Evolutionary conservation across 2,329 filamentous ascomycete genomes (phyloP), one percentile per base, ranked within the genome.

Genomic region (Samsoniella hepiali): DNA sequence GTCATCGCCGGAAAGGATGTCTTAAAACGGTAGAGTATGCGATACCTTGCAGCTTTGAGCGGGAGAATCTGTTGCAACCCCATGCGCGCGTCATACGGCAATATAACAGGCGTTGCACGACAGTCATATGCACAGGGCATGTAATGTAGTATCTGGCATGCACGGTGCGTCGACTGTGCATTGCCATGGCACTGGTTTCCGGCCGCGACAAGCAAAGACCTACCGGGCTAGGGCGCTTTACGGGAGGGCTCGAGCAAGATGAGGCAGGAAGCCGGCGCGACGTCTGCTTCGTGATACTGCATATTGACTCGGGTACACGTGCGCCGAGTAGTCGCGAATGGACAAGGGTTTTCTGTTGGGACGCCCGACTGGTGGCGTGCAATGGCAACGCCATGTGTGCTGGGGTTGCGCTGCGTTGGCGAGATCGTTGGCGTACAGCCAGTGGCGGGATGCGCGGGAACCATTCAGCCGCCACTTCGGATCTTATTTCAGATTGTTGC

Each of bases 21-120:
- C 62, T 60, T 15, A 34, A 63, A 63, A 56, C n/a, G 62, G 62
- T 13, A 63, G 62, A 60, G 31, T 32, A 55, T 60, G 62, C 62
- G 62, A 63, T 54, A 15, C 17, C 44, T 34, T 50, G 42, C 27
- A 57, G 17, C 45, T 38, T 32, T 58, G 40, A 45, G 6, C 45
- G 27, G 17, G 44, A 51, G 13, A 50, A 50, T 51, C 40, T 36
- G 27, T 11, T 34, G 9, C 42, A 45, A 63, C 34, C 34, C 50
- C 60, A 63, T 36, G 44, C 44, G 45, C 31, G 22, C 42, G 51
- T 51, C 27, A 51, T 44, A 57, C 29, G 34, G 10, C 32, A 51
- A 51, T 32, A 50, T 51, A 42, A 6, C 9, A 51, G 53, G 17
- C 44, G 8, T 51, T 31, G 42, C 38, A 51, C 53, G 45, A 47